Conservation (phyloP, 202 grass and related monocot genomes). For the Dendrocalamus latiflorus region DNA sequence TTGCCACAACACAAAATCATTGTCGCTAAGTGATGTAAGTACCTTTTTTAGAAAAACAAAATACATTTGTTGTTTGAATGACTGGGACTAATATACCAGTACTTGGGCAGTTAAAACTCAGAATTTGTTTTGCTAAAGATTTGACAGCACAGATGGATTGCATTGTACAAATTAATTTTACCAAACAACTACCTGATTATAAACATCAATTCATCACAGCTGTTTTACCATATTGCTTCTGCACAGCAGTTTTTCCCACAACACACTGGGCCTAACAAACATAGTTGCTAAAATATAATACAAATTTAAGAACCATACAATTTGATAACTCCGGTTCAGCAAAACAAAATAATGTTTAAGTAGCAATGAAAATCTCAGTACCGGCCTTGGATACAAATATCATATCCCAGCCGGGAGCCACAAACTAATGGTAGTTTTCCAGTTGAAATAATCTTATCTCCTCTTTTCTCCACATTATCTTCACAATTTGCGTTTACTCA, state of each 20-base stretch:
- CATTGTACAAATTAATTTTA: not conserved
- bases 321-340: not conserved
- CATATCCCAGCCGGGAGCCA: not conserved
- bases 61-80: not conserved
- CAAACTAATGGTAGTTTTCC: not conserved
- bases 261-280: not conserved
- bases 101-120: not conserved
- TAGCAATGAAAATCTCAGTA: not conserved
- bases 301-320: not conserved
- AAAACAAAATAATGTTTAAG: not conserved
- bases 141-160: not conserved
- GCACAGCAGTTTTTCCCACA: not conserved
- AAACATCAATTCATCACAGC: not conserved
- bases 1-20: constrained; percentile 1
- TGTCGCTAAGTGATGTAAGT: not conserved
- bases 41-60: not conserved
- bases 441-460: not conserved
- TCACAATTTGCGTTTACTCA: not conserved
- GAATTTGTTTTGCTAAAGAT: not conserved
- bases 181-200: not conserved
- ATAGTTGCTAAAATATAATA: not conserved
- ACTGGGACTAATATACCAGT: not conserved
- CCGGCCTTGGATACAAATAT: not conserved
- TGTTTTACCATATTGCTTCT: not conserved
- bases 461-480: not conserved